Base-by-base conservation (phyloP, 2,329 filamentous ascomycete genomes). In the Clonostachys chloroleuca region DNA sequence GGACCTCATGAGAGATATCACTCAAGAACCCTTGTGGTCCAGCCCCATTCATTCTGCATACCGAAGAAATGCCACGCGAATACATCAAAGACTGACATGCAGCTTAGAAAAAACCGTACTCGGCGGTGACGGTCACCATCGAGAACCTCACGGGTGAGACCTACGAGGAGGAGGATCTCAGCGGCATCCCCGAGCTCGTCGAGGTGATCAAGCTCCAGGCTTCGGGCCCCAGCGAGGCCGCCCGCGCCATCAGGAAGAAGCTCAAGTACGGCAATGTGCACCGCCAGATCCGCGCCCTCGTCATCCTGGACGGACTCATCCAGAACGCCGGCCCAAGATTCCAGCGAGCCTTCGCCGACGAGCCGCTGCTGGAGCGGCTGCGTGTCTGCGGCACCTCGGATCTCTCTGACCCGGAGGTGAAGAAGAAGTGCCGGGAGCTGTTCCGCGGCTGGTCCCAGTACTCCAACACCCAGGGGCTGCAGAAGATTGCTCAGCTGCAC, bases 211-310 rank as follows among this genome's bases (percentile, higher is more conserved):
- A 88, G 54, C 83, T 99, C 49, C 94, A 99, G 68, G 78, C 80
- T 24, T 87, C 88, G 7, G 94, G 94, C 0, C 90, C 94, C 2
- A 80, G 83, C 12, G 94, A 99, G 73, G 92, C 92, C 49, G 90
- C 92, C 46, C 83, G 94, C 61, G 92, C 94, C 43, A 81, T 99
- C 57, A 84, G 94, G 51, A 99, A 99, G 80, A 97, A 97, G 74
- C 81, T 99, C 78, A 99, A 99, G 73, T 97, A 99, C 68, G 94
- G 94, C 57, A 95, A 84, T 59, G 78, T 89, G n/a, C 92, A 97
- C 66, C 86, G 91, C 44, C 94, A 99, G 67, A 77, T 97, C 34
- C 83, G 94, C 50, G 88, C 94, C 35, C 79, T 99, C 18, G 86
- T 87, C 12, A 85, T 99, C 44, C 80, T 99, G 3, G 94, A 99